Evolutionary conservation across 208 protist genomes (phyloP).

Genomic region (Acanthamoeba lenticulata): DNA sequence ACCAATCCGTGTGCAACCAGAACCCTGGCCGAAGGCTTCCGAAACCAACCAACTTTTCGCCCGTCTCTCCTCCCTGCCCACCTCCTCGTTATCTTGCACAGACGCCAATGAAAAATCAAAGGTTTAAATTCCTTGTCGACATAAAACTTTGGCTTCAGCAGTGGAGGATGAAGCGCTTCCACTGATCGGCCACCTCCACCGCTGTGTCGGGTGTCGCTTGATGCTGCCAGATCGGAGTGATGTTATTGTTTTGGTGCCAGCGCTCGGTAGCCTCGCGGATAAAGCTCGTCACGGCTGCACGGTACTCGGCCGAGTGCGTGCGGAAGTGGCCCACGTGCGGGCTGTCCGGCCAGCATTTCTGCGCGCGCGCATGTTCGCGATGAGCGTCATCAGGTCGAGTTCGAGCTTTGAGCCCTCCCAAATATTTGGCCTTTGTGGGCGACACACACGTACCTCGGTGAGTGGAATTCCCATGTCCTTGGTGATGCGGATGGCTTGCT

Average conservation of each 20-base stretch:
- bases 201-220: background rate
- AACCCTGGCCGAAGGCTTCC: too few species aligned
- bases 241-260: background rate
- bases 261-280: background rate
- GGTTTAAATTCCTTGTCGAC: too few species aligned
- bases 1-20: too few species aligned
- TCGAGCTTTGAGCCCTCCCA: too few species aligned
- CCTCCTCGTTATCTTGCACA: too few species aligned
- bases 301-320: background rate
- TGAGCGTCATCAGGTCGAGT: background rate
- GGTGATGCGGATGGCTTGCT: background rate
- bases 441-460: background rate
- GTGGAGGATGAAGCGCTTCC: background rate
- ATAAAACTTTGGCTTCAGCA: background rate
- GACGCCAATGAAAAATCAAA: too few species aligned
- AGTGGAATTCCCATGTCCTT: background rate
- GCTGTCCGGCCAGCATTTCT: constrained; percentile 1
- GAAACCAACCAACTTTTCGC: too few species aligned
- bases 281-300: background rate
- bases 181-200: background rate
- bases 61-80: too few species aligned
- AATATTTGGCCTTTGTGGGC: too few species aligned
- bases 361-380: background rate
- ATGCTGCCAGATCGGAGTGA: background rate
- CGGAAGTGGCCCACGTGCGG: background rate